Evolutionary conservation across 1,139 yeast species (phyloP).

Genomic region (Hansenula sp.): DNA sequence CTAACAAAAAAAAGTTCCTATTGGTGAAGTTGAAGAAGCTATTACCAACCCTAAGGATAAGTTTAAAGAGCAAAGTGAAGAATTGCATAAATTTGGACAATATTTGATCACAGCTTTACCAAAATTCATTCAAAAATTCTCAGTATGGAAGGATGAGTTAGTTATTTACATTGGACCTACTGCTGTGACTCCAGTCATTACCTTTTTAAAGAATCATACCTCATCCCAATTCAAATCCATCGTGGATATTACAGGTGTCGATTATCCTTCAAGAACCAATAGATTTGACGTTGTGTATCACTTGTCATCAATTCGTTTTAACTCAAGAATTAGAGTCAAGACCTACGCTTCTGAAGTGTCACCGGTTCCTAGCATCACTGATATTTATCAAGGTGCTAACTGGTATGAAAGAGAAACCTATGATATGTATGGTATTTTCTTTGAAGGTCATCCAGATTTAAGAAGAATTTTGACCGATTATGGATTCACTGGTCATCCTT

Average conservation of each 20-base stretch:
- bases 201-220: slow-evolving; percentile 74
- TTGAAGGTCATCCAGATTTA: slow-evolving; percentile 86
- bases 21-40: slow-evolving; percentile 46
- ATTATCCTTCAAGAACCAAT: slow-evolving; percentile 79
- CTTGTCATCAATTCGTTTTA: slow-evolving; percentile 75
- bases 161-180: slow-evolving; percentile 73
- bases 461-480: slow-evolving; percentile 90
- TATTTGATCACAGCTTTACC: slow-evolving; percentile 79
- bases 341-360: slow-evolving; percentile 83
- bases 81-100: slow-evolving; percentile 78
- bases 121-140: slow-evolving; percentile 76
- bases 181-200: slow-evolving; percentile 66
- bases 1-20: slow-evolving; percentile 6
- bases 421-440: slow-evolving; percentile 82
- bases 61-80: slow-evolving; percentile 65
- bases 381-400: slow-evolving; percentile 74
- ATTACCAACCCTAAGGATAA: slow-evolving; percentile 77
- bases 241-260: slow-evolving; percentile 84
- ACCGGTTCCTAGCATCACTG: slow-evolving; percentile 75
- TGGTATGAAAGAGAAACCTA: slow-evolving; percentile 91
- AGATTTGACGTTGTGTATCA: slow-evolving; percentile 88
- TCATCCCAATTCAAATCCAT: slow-evolving; percentile 76
- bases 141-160: slow-evolving; percentile 90
- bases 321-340: slow-evolving; percentile 85
- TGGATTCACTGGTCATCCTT: slow-evolving; percentile 90